Evolutionary conservation across 179 eudicot species (phyloP).

Genomic region (Pouteria campechiana): DNA sequence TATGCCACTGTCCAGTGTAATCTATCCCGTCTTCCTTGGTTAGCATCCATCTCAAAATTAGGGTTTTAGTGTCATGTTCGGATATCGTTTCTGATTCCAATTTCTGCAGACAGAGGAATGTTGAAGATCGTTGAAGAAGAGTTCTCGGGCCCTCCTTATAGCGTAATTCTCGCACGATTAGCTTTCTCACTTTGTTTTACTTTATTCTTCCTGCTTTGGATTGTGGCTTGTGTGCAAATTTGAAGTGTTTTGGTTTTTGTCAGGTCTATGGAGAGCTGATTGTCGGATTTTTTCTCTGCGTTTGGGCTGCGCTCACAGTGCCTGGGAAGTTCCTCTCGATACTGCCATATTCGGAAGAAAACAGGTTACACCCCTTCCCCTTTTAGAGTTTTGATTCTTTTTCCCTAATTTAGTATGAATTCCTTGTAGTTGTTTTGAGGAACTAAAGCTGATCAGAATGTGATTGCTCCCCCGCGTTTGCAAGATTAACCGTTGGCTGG

Average conservation of each 20-base stretch:
- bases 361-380: conserved; percentile 43
- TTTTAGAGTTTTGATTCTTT: too few relatives aligned
- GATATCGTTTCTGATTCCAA: background rate
- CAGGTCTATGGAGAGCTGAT: conserved; percentile 69
- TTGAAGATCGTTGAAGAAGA: conserved; percentile 74
- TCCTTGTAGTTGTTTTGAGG: too few relatives aligned
- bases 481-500: too few relatives aligned
- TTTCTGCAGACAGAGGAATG: conserved; percentile 52
- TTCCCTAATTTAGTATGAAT: too few relatives aligned
- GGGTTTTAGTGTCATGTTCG: background rate
- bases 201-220: background rate
- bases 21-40: background rate
- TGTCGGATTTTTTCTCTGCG: conserved; percentile 46
- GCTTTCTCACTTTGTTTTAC: background rate
- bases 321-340: conserved; percentile 69
- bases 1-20: conserved; percentile 77
- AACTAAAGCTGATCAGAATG: too few relatives aligned
- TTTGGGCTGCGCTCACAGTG: conserved; percentile 64
- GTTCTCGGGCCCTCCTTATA: conserved; percentile 59
- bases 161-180: conserved; percentile 21
- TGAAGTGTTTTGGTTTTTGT: conserved; percentile 4
- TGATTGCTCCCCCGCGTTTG: too few relatives aligned
- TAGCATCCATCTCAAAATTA: background rate
- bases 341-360: conserved; percentile 69
- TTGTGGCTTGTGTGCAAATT: background rate